These are phyloP conservation scores for Heliosperma pusillum DNA, from an alignment of 148 eudicot genomes.

Conservation along the genomic window DNA sequence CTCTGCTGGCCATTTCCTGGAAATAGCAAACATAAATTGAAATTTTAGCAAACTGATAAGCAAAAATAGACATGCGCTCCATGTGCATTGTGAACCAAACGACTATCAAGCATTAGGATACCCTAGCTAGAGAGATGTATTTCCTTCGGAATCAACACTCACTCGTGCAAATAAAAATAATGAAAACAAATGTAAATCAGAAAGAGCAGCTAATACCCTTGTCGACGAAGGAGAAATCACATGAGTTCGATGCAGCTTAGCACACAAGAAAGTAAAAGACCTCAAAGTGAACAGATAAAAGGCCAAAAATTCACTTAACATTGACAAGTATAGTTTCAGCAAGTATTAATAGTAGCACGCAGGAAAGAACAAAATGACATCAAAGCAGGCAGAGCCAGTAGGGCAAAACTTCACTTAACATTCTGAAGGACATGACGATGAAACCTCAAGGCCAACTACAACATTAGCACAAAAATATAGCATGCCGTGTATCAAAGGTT, in stretches of 20 bases:
- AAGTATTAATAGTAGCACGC: neutral
- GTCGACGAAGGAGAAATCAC: neutral
- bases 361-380: neutral
- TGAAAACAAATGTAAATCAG: neutral
- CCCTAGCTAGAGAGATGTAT: neutral
- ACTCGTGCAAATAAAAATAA: neutral
- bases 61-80: neutral
- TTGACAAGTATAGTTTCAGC: neutral
- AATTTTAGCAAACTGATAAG: neutral
- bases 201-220: neutral
- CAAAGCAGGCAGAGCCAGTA: neutral
- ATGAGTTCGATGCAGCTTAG: neutral
- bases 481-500: neutral
- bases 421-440: neutral
- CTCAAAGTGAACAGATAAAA: no score
- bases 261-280: no score
- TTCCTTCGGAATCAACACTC: neutral
- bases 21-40: neutral
- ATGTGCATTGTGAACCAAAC: neutral
- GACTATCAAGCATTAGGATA: neutral
- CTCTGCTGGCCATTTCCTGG: conserved; percentile 50
- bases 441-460: no score
- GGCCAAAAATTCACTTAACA: no score
- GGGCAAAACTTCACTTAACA: neutral
- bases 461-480: neutral